Base-by-base conservation (phyloP, 2,329 filamentous ascomycete genomes). In the Aspergillus bombycis region DNA sequence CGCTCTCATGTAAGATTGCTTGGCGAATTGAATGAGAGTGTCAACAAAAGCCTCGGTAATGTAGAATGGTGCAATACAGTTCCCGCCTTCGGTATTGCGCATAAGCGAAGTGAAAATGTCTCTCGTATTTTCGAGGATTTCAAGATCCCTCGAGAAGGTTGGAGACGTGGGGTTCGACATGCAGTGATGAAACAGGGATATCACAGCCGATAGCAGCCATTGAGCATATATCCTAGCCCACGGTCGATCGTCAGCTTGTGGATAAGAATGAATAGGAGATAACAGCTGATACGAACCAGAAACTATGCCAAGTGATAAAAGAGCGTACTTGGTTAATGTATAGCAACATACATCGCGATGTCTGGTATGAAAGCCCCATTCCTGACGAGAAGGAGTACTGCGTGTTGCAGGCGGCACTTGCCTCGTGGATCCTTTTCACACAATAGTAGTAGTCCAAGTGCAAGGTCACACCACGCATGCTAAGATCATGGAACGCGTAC, bases 401-500 rank as follows among this genome's bases (percentile, higher is more conserved):
- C 0, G 63, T 58, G 11, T 57, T 56, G 8, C 23, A 56, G 5
- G 62, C 48, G 28, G 36, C 55, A n/a, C 55, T 70, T 8, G 71
- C 67, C 4, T 65, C 70, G 30, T 72, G 71, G 7, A 73, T 70
- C 41, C 67, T 72, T 1, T 65, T 65, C 1, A 73, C 53, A 41
- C 70, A 72, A 28, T 67, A 67, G 28, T 71, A 72, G 55, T 73
- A 73, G 50, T 72, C 71, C 36, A 73, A 28, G 34, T 73, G 71
- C 7, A 72, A 63, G 32, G 56, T 68, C 5, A 71, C 60, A 1
- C 70, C 71, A 1, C 70, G 67, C 10, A 72, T 55, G 55, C 68
- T 72, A 21, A 73, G 67, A 50, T 72, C 68, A 46, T 70, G 71
- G 38, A 72, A 68, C 2, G 65, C n/a, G 30, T 68, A 68, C 30